Evolutionary conservation across 495 filamentous ascomycete genomes (phyloP).

Genomic region (Letharia lupina): DNA sequence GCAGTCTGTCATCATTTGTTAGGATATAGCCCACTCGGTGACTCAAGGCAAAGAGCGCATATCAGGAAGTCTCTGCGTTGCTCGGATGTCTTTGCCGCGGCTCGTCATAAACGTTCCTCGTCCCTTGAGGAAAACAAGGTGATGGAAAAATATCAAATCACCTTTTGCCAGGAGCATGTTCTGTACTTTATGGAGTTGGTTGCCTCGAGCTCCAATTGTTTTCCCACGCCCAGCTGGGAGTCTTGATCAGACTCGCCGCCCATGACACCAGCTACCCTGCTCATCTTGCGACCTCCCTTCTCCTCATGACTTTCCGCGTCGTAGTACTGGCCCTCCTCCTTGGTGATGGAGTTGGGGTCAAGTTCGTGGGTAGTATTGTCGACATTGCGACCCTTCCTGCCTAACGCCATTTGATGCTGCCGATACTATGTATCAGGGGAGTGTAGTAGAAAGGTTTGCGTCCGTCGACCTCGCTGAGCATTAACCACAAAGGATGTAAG

Average conservation of each 20-base stretch:
- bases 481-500: conserved; percentile 32
- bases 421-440: conserved; percentile 32
- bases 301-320: conserved; percentile 18
- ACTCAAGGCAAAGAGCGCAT: not conserved
- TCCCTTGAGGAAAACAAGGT: not conserved
- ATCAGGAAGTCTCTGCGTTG: too few species aligned
- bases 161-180: conserved; percentile 87
- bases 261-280: conserved; percentile 17
- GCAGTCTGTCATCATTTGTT: conserved; percentile 51
- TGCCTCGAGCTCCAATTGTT: conserved; percentile 72
- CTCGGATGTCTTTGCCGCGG: not conserved
- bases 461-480: conserved; percentile 33
- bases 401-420: conserved; percentile 47
- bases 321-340: conserved; percentile 16
- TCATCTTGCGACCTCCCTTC: conserved; percentile 24
- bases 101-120: conserved; percentile 2
- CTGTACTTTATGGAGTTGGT: conserved; percentile 75
- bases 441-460: conserved; percentile 32
- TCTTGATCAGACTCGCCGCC: conserved; percentile 24
- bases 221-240: conserved; percentile 41
- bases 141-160: conserved; percentile 27
- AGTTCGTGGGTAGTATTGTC: conserved; percentile 12
- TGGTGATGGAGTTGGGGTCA: conserved; percentile 4
- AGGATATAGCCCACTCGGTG: conserved; percentile 11
- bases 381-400: conserved; percentile 17